Evolutionary conservation across 1,139 yeast species (phyloP).

Genomic region (Sugiyamaella novakii): DNA sequence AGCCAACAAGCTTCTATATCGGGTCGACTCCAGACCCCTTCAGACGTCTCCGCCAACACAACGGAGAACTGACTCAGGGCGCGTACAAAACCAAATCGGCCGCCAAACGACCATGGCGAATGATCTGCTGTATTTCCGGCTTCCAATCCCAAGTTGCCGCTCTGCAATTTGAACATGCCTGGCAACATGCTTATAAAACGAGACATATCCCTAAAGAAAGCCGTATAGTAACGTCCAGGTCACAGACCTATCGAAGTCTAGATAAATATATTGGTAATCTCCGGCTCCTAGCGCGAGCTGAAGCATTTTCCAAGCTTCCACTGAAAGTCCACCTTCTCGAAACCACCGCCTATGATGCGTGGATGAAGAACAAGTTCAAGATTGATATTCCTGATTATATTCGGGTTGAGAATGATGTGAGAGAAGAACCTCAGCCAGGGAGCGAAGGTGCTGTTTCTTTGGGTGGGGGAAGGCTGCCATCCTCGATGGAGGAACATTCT

Average conservation of each 20-base stretch:
- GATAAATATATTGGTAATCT: conserved; percentile 57
- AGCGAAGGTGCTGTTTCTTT: conserved; percentile 14
- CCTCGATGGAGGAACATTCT: conserved; percentile 19
- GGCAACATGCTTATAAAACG: conserved; percentile 72
- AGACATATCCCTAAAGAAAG: conserved; percentile 53
- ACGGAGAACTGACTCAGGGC: conserved; percentile 62
- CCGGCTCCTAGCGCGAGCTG: conserved; percentile 48
- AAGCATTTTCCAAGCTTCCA: conserved; percentile 34
- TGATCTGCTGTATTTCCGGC: conserved; percentile 63
- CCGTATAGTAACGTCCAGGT: conserved; percentile 28
- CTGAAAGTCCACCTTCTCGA: conserved; percentile 36
- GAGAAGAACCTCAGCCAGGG: conserved; percentile 13
- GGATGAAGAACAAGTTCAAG: conserved; percentile 35
- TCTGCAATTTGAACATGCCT: conserved; percentile 70
- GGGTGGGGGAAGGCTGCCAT: conserved; percentile 27
- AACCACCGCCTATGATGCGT: conserved; percentile 26
- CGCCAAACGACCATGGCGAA: conserved; percentile 72
- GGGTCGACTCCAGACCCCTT: conserved; percentile 80
- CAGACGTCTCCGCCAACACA: conserved; percentile 72
- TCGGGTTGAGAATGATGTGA: conserved; percentile 25
- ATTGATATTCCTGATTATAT: conserved; percentile 28
- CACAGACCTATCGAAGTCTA: conserved; percentile 43
- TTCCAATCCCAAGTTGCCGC: conserved; percentile 75
- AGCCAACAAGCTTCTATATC: conserved; percentile 61
- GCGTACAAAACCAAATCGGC: conserved; percentile 63